Conservation (phyloP, 805 yeast species). For the Suhomyces sp. region DNA sequence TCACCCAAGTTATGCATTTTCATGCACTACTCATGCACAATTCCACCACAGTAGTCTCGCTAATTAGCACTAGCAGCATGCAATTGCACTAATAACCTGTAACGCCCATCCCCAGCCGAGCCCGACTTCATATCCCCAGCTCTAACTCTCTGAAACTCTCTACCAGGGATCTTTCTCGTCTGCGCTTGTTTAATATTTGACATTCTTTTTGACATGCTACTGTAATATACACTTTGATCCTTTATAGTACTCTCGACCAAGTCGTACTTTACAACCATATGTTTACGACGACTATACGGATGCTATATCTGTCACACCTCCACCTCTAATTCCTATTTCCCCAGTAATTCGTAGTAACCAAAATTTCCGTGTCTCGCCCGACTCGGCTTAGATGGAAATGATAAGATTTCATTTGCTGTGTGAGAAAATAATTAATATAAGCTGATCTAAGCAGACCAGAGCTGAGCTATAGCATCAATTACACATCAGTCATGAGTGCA, state of each 20-base stretch:
- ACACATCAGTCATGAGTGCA: background rate
- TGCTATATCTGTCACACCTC: background rate
- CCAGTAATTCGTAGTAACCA: background rate
- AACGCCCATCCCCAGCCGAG: background rate
- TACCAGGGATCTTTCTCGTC: background rate
- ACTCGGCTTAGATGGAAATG: constrained; percentile 5
- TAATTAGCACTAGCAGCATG: background rate
- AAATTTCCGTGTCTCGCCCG: background rate
- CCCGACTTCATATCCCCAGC: background rate
- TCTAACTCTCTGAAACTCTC: background rate
- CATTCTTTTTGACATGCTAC: background rate
- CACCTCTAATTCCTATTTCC: background rate
- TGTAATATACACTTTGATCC: background rate
- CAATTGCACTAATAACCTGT: background rate
- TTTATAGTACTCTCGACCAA: background rate
- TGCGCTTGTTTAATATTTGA: background rate
- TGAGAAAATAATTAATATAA: background rate
- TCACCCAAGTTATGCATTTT: background rate
- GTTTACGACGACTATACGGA: background rate
- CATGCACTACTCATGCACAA: background rate
- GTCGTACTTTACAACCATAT: background rate
- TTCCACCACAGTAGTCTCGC: background rate
- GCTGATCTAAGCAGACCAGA: background rate
- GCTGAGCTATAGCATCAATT: background rate
- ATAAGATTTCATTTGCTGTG: constrained; percentile 1